These are phyloP conservation scores for Cystobasidium ongulense DNA, from an alignment of 768 basidiomycete genomes.

Conservation along the genomic window DNA sequence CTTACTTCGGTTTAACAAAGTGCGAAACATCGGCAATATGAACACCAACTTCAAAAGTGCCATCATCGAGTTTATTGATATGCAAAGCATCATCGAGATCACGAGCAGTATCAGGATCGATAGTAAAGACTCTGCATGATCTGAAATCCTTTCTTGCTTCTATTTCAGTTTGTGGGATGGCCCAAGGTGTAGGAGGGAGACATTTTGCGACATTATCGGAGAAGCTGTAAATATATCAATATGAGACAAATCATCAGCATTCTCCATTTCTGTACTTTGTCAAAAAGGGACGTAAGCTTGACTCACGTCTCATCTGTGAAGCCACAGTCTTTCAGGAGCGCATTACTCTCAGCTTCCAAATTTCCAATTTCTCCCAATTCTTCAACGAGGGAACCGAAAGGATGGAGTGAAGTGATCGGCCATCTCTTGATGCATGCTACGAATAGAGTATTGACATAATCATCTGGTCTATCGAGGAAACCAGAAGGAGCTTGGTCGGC, in stretches of 20 bases:
- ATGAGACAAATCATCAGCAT: not conserved
- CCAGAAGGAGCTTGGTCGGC: slow-evolving; percentile 94
- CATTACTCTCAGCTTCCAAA: slow-evolving; percentile 94
- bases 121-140: slow-evolving; percentile 74
- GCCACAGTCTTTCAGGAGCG: slow-evolving; percentile 95
- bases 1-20: slow-evolving; percentile 74
- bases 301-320: slow-evolving; percentile 61
- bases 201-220: slow-evolving; percentile 90
- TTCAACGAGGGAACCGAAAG: slow-evolving; percentile 95
- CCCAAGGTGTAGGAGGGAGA: slow-evolving; percentile 90
- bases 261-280: not conserved
- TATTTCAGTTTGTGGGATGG: slow-evolving; percentile 49
- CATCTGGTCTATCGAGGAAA: slow-evolving; percentile 88
- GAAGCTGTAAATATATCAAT: slow-evolving; percentile 63
- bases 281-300: not conserved
- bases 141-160: slow-evolving; percentile 84
- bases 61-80: slow-evolving; percentile 78
- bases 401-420: slow-evolving; percentile 94
- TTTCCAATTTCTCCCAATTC: slow-evolving; percentile 98
- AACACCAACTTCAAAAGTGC: slow-evolving; percentile 84
- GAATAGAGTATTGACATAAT: slow-evolving; percentile 80
- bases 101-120: slow-evolving; percentile 80
- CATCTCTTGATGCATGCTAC: slow-evolving; percentile 87
- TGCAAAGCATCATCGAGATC: slow-evolving; percentile 94
- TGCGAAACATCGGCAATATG: slow-evolving; percentile 93